Evolutionary conservation across 1,284 basidiomycete genomes (phyloP), one percentile per base, ranked within the genome.

Genomic region (Amylostereum areolatum): DNA sequence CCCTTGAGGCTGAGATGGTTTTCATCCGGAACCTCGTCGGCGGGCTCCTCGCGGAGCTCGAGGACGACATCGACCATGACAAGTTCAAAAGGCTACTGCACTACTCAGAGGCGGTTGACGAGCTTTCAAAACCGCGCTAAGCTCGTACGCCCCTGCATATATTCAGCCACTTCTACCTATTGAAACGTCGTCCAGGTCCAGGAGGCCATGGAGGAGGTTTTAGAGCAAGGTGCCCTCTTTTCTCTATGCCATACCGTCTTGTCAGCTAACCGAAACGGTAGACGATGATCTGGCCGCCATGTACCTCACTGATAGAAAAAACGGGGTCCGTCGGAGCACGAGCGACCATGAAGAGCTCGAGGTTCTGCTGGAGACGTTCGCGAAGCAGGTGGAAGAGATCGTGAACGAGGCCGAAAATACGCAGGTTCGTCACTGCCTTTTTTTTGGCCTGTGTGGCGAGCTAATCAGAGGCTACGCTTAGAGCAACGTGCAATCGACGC

Each of bases 301-400:
- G 91, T 94, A 96, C 67, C 78, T 97, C 45, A 89, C 82, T 0
- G 89, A 92, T 61, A 88, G 88, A 66, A 80, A 80, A 56, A 79
- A 79, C 29, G 77, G 77, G 9, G 58, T 71, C 1, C 67, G 71
- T 9, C 76, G 87, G 25, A 71, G 75, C 18, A 60, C 77, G 43
- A 74, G 85, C 57, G 94, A 97, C 62, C 94, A 97, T 62, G 90
- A 95, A 56, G 94, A 98, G 57, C 74, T 98, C 1, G 96, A 99
- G 64, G 78, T 97, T 5, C 72, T 99, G 4, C 72, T 99, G 5
- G 96, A 99, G 66, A 90, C 88, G 8, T 97, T 97, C 65, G 81
- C 88, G 27, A 97, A 97, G 64, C 96, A 97, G 64, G 92, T 94
- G 0, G 94, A 97, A 66, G 94, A 97, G 70, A 91, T 97, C 51